Conservation (phyloP, 208 protist genomes). For the Borovskyia barvae region DNA sequence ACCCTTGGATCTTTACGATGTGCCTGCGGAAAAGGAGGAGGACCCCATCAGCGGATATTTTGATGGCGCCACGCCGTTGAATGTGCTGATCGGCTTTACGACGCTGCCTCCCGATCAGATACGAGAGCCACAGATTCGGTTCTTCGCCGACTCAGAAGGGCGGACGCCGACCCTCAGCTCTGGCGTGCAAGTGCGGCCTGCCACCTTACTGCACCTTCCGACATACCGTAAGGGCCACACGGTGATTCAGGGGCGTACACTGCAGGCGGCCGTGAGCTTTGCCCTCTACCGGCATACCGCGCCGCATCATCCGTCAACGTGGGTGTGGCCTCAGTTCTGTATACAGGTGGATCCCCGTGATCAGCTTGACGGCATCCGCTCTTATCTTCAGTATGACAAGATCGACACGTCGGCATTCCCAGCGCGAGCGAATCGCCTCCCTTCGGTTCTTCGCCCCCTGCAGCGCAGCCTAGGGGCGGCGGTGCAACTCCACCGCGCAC, state of each 20-base stretch:
- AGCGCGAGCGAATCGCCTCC: neutral
- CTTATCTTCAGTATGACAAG: constrained; percentile 52
- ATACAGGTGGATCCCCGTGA: constrained; percentile 35
- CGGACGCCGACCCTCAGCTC: constrained; percentile 1
- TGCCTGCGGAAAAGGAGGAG: constrained; percentile 38
- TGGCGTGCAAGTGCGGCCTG: constrained; percentile 18
- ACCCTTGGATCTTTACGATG: constrained; percentile 43
- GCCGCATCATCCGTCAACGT: constrained; percentile 9
- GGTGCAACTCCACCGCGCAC: constrained; percentile 33
- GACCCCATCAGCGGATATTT: constrained; percentile 34
- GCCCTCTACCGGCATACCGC: constrained; percentile 15
- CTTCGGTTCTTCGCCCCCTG: constrained; percentile 2
- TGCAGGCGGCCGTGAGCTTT: constrained; percentile 70
- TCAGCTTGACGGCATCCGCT: constrained; percentile 12
- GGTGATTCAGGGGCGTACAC: constrained; percentile 28
- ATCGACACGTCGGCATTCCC: constrained; percentile 32
- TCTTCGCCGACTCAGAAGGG: constrained; percentile 27
- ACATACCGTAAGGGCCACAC: constrained; percentile 36
- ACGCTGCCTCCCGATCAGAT: constrained; percentile 49
- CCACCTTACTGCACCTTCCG: constrained; percentile 66
- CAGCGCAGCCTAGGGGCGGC: constrained; percentile 12
- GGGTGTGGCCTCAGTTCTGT: constrained; percentile 63
- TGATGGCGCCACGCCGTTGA: constrained; percentile 36
- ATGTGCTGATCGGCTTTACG: constrained; percentile 58
- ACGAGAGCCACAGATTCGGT: constrained; percentile 14